Conservation (phyloP, 1,139 yeast genomes). For the Sugiyamaella japonica region DNA sequence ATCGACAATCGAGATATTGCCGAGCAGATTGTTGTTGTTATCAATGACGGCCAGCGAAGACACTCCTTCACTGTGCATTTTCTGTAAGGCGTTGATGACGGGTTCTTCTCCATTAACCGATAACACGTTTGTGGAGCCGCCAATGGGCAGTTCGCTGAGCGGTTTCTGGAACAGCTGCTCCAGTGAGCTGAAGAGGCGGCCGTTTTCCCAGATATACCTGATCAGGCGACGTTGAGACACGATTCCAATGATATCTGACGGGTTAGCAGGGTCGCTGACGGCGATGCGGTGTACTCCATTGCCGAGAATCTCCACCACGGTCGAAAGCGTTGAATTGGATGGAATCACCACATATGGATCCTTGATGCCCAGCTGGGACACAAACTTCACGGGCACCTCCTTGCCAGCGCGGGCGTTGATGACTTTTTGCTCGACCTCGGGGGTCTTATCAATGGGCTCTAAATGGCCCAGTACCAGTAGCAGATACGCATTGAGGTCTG, state of each 20-base stretch:
- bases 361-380: slow-evolving; percentile 75
- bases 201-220: slow-evolving; percentile 86
- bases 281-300: slow-evolving; percentile 93
- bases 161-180: slow-evolving; percentile 71
- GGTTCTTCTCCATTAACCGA: slow-evolving; percentile 83
- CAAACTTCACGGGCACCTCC: slow-evolving; percentile 74
- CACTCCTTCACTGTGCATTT: slow-evolving; percentile 82
- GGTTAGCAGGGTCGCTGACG: slow-evolving; percentile 55
- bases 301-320: slow-evolving; percentile 82
- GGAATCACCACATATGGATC: slow-evolving; percentile 79
- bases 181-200: slow-evolving; percentile 76
- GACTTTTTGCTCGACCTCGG: slow-evolving; percentile 35
- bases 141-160: slow-evolving; percentile 65
- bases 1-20: slow-evolving; percentile 92
- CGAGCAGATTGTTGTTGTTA: slow-evolving; percentile 67
- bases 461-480: slow-evolving; percentile 68
- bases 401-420: slow-evolving; percentile 42
- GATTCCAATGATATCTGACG: slow-evolving; percentile 55
- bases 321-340: slow-evolving; percentile 64
- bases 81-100: slow-evolving; percentile 78
- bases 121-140: slow-evolving; percentile 70
- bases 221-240: slow-evolving; percentile 86
- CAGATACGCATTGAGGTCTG: slow-evolving; percentile 84
- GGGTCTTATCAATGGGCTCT: slow-evolving; percentile 37
- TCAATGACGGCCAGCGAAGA: slow-evolving; percentile 96